phyloP scores from a whole-genome alignment of 1,284 basidiomycete genomes.

The Ustilago nuda region DNA sequence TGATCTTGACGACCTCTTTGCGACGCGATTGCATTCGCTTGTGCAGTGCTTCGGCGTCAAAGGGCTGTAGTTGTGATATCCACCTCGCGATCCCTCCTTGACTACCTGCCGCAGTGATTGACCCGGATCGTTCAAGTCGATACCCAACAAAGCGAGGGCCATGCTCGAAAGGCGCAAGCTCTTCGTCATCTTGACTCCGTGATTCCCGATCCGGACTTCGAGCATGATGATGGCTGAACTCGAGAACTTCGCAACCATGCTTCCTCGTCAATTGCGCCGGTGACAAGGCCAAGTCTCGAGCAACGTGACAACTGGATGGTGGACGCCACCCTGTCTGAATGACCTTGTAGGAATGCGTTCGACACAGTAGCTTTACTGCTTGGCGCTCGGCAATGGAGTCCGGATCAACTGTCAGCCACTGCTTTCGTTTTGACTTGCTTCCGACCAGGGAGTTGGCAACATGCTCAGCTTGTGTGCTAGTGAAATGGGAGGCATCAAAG shows the following conservation, averaged over 20 bases:
- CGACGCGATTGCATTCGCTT: slow-evolving; percentile 16
- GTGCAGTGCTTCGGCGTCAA: slow-evolving; percentile 6
- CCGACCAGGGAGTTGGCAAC: slow-evolving; percentile 12
- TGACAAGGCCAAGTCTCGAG: slow-evolving; percentile 20
- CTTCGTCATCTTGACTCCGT: not conserved
- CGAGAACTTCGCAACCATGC: not conserved
- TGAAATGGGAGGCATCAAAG: slow-evolving; percentile 12
- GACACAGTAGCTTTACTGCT: no score
- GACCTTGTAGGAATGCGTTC: not conserved
- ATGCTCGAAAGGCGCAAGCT: slow-evolving; percentile 20
- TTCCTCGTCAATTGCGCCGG: slow-evolving; percentile 4
- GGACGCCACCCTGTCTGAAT: slow-evolving; percentile 4
- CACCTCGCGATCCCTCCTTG: not conserved
- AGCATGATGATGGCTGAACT: slow-evolving; percentile 14
- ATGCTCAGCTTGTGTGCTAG: slow-evolving; percentile 10
- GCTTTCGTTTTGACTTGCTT: not conserved
- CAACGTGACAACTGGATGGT: slow-evolving; percentile 6
- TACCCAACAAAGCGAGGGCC: slow-evolving; percentile 22
- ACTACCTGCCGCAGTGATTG: not conserved
- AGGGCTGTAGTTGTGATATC: slow-evolving; percentile 9
- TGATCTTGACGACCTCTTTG: slow-evolving; percentile 45
- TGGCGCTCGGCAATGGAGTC: not conserved
- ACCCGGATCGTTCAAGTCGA: not conserved
- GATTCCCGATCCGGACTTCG: accelerated
- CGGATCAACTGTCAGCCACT: slow-evolving; percentile 19